Base-by-base conservation (phyloP, 129 eudicot species). In the Logfia minima region DNA sequence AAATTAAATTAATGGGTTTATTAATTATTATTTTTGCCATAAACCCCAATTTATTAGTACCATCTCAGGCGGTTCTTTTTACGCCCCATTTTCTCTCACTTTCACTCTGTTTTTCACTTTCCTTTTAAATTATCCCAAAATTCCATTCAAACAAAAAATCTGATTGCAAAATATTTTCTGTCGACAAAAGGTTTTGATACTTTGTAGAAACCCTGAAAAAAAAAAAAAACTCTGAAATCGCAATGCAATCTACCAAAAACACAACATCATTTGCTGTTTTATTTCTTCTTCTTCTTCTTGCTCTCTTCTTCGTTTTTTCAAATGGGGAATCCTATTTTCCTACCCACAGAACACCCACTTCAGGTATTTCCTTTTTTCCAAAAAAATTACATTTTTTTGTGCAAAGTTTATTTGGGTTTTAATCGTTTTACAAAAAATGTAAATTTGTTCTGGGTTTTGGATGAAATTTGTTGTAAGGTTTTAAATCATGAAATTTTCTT, bases 261-360 rank as follows among this genome's bases (percentile, higher is more conserved):
- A 73, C 68, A n/a, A 35, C 75, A 8, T 39, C 71, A 58, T 67
- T 74, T 29, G 23, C 53, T 58, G 55, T 66, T 13, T 26, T 72
- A n/a, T 56, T 80, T 24, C 58, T 74, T 68, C 80, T 81, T 58
- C 56, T 81, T 68, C 80, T 81, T 58, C 56, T 81, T 68, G 66
- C 67, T 64, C 37, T 75, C 39, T 75, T 75, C 60, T 75, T 81
- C 76, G 18, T 81, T 60, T 18, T 68, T 17, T 43, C 84, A 17
- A 75, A 75, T 43, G 84, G 71, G 17, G 58, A 75, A 59, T n/a
- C 76, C 72, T 48, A 62, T 77, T 77, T 37, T 18, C 41, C 79
- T 14, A 28, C 71, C 31, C 65, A 62, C 68, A 41, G 13, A 31
- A 67, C 77, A 48, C 72, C 77, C 55, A 75, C 56, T 81, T 75